These are phyloP conservation scores for Triangularia verruculosa DNA, from an alignment of 2,329 filamentous ascomycete genomes.

Conservation along the genomic window DNA sequence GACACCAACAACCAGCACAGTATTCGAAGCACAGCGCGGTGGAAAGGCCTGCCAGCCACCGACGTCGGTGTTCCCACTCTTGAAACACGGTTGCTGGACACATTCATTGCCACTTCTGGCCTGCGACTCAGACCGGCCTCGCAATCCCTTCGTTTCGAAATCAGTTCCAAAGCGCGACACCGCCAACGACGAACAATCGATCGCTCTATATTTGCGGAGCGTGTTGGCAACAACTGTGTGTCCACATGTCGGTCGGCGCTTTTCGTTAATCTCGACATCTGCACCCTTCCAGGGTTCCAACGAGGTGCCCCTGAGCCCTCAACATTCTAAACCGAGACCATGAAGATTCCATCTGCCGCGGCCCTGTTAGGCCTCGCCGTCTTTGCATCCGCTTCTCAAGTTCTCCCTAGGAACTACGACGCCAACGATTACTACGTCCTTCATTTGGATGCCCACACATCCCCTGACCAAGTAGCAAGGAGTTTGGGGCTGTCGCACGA, in stretches of 20 bases:
- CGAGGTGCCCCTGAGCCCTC: slow-evolving; percentile 18
- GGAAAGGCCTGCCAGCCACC: neutral
- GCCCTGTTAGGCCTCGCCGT: slow-evolving; percentile 53
- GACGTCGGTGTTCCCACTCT: neutral
- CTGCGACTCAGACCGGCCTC: neutral
- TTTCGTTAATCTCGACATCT: neutral
- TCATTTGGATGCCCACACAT: slow-evolving; percentile 65
- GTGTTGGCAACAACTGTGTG: neutral
- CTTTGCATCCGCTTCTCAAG: slow-evolving; percentile 46
- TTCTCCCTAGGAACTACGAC: slow-evolving; percentile 67
- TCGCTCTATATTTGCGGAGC: neutral
- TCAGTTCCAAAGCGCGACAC: slow-evolving; percentile 3
- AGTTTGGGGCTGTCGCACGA: slow-evolving; percentile 76
- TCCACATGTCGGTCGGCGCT: neutral
- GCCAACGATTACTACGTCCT: slow-evolving; percentile 91
- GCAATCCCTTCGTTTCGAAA: slow-evolving; percentile 10
- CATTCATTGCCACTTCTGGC: neutral
- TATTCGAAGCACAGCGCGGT: neutral
- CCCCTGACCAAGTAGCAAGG: slow-evolving; percentile 67
- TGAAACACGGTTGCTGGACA: neutral
- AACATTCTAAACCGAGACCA: slow-evolving; percentile 29
- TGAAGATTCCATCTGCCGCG: slow-evolving; percentile 46
- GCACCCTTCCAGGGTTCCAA: slow-evolving; percentile 5
- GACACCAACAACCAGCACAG: neutral
- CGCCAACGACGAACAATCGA: neutral